phyloP scores from a whole-genome alignment of 768 basidiomycete species.

The Phanerodontia chrysosporium region DNA sequence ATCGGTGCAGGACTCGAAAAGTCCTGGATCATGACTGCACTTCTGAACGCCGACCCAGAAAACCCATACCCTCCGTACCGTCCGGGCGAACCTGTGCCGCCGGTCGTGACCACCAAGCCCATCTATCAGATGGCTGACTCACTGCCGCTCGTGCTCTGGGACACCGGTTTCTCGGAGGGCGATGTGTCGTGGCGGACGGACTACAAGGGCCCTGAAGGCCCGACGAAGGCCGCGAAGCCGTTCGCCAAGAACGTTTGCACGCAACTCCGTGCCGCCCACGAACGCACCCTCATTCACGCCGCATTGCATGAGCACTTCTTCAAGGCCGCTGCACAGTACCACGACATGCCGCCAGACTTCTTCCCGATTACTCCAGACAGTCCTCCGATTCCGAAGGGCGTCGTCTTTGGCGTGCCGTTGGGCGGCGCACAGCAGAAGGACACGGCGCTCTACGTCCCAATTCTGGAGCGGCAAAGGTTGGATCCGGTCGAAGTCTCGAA shows the following conservation, averaged over 20 bases:
- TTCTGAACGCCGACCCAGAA: conserved; percentile 64
- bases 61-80: conserved; percentile 34
- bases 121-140: conserved; percentile 93
- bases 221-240: conserved; percentile 17
- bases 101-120: conserved; percentile 69
- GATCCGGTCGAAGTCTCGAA: conserved; percentile 74
- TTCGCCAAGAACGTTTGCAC: conserved; percentile 7
- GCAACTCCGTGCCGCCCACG: conserved; percentile 43
- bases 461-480: conserved; percentile 63
- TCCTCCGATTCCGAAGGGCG: conserved; percentile 10
- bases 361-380: conserved; percentile 30
- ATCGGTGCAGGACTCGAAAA: conserved; percentile 78
- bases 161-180: conserved; percentile 67
- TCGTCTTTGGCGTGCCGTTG: conserved; percentile 49
- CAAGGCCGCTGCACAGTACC: conserved; percentile 47
- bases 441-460: conserved; percentile 56
- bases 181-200: conserved; percentile 71
- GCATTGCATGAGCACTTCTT: conserved; percentile 66
- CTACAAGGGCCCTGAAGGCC: conserved; percentile 19
- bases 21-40: conserved; percentile 61
- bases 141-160: conserved; percentile 88
- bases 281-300: conserved; percentile 60
- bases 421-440: conserved; percentile 70
- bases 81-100: conserved; percentile 31
- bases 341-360: conserved; percentile 36